These are phyloP conservation scores for Corchorus olitorius DNA, from an alignment of 345 rosid species.

Conservation along the genomic window DNA sequence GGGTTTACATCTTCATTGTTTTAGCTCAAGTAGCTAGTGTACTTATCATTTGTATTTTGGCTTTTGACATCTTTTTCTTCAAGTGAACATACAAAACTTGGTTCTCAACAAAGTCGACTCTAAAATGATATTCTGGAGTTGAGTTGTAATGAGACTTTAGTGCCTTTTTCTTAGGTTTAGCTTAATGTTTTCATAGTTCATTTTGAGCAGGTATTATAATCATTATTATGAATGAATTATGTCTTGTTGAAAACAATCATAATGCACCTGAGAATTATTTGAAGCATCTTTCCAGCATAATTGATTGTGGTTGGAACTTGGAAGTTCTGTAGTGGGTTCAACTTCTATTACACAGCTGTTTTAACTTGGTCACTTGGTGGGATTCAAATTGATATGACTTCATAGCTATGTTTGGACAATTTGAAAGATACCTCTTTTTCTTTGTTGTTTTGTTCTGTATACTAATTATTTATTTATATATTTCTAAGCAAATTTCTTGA, in stretches of 20 bases:
- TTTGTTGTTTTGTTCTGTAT: not conserved
- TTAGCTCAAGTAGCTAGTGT: not conserved
- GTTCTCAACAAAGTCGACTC: not conserved
- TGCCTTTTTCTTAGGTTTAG: not conserved
- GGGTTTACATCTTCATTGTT: not conserved
- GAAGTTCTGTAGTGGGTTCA: constrained; percentile 7
- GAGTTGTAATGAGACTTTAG: not conserved
- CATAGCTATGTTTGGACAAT: constrained; percentile 4
- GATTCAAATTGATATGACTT: not conserved
- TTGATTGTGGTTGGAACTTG: not conserved
- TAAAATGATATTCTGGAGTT: not conserved
- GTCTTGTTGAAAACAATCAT: not conserved
- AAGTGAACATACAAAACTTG: not conserved
- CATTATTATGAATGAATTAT: not conserved
- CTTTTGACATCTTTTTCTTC: constrained; percentile 23
- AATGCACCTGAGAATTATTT: not conserved
- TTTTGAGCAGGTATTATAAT: not conserved
- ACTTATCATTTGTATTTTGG: constrained; percentile 11
- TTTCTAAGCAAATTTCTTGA: constrained; percentile 13
- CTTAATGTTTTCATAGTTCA: not conserved
- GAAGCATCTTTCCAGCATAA: constrained; percentile 2
- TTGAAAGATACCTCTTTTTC: not conserved
- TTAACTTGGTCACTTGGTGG: not conserved
- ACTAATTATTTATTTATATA: not conserved
- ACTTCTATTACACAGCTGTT: constrained; percentile 4